Evolutionary conservation across 169 alveolate species (phyloP).

Genomic region (Ichthyophthirius multifiliis): DNA sequence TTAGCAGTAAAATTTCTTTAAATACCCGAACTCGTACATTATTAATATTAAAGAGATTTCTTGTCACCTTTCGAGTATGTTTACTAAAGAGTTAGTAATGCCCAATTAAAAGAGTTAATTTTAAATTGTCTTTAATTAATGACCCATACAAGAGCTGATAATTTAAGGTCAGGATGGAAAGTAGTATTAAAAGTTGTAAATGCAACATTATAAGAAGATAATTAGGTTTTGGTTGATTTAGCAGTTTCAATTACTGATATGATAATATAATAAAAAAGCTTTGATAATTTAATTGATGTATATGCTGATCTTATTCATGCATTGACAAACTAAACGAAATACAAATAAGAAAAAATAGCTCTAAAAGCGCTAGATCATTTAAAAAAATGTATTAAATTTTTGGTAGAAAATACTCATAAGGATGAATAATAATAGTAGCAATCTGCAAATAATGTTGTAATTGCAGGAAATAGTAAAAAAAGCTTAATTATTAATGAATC

Average conservation of each 20-base stretch:
- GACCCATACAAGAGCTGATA: background rate
- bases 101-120: slow-evolving; percentile 10
- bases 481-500: background rate
- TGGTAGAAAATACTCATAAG: slow-evolving; percentile 11
- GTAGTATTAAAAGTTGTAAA: slow-evolving; percentile 26
- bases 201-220: slow-evolving; percentile 31
- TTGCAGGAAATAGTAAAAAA: background rate
- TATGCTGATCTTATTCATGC: slow-evolving; percentile 34
- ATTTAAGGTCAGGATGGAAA: slow-evolving; percentile 9
- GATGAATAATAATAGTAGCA: background rate
- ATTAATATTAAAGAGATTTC: slow-evolving; percentile 82
- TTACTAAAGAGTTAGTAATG: slow-evolving; percentile 10
- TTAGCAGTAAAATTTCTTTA: slow-evolving; percentile 83
- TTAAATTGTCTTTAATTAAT: background rate
- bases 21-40: slow-evolving; percentile 80
- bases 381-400: background rate
- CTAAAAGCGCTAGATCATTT: slow-evolving; percentile 11
- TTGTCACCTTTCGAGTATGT: slow-evolving; percentile 79
- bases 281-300: slow-evolving; percentile 8
- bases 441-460: background rate
- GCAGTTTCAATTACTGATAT: background rate
- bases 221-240: background rate
- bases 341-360: slow-evolving; percentile 16
- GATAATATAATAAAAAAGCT: slow-evolving; percentile 9
- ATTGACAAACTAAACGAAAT: slow-evolving; percentile 28